phyloP scores from a whole-genome alignment of 2,329 filamentous ascomycete species.

The Monosporascus sp. region DNA sequence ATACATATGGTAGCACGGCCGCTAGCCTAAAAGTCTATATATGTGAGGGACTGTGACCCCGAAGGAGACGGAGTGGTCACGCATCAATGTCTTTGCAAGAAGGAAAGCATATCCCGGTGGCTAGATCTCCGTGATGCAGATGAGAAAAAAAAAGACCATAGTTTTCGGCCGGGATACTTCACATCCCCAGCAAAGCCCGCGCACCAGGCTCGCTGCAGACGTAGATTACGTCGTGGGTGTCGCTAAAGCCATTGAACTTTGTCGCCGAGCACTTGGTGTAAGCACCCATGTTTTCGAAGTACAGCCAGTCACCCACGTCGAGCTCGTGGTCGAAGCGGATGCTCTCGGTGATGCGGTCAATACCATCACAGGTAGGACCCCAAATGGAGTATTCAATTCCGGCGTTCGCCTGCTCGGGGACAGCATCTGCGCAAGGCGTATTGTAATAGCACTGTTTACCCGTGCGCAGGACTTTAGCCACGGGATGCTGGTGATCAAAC shows the following conservation, averaged over 20 bases:
- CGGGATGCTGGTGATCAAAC: constrained; percentile 93
- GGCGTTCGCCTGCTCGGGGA: constrained; percentile 34
- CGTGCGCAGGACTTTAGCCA: constrained; percentile 72
- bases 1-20: background rate
- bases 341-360: constrained; percentile 85
- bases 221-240: constrained; percentile 89
- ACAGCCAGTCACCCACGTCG: constrained; percentile 95
- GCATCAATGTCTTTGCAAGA: background rate
- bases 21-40: constrained; percentile 1
- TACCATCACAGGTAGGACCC: constrained; percentile 97
- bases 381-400: constrained; percentile 88
- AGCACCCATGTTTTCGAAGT: constrained; percentile 97
- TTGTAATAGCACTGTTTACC: constrained; percentile 55
- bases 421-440: constrained; percentile 42
- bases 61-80: too few species aligned
- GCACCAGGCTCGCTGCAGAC: constrained; percentile 91
- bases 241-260: constrained; percentile 93
- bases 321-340: constrained; percentile 72
- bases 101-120: background rate
- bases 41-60: too few species aligned
- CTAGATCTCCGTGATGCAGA: background rate
- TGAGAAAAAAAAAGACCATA: background rate
- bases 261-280: constrained; percentile 98
- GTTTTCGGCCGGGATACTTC: background rate
- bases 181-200: constrained; percentile 56